Evolutionary conservation across 2,329 filamentous ascomycete species (phyloP).

Genomic region (Huntiella savannae): DNA sequence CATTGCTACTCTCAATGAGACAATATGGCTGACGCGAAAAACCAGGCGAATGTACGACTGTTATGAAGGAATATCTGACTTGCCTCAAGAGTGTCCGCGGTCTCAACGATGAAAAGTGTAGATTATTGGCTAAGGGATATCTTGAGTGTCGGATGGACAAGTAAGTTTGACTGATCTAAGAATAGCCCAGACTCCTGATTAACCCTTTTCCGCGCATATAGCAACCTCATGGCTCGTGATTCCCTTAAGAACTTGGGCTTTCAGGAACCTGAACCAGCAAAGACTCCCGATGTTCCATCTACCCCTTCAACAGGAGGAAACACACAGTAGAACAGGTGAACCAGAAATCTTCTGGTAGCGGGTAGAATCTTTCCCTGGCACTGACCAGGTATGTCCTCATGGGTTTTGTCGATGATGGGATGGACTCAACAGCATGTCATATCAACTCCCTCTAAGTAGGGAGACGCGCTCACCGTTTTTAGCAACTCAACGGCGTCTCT

Average conservation of each 20-base stretch:
- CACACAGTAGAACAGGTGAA: no score
- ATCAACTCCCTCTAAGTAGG: no score
- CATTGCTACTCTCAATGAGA: not conserved
- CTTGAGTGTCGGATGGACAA: constrained; percentile 85
- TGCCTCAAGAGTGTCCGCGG: constrained; percentile 75
- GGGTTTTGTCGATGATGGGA: no score
- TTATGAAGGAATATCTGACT: constrained; percentile 68
- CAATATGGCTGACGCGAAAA: not conserved
- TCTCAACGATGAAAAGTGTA: constrained; percentile 71
- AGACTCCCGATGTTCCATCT: no score
- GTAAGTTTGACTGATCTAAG: constrained; percentile 28
- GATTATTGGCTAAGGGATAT: constrained; percentile 72
- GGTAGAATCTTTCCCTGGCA: no score
- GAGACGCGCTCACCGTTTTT: no score
- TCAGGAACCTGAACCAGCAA: constrained; percentile 9
- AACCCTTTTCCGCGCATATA: constrained; percentile 17
- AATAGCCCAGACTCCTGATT: not conserved
- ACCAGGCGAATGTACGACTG: constrained; percentile 73
- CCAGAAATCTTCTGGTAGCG: no score
- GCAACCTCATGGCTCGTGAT: constrained; percentile 90
- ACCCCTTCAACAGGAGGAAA: no score
- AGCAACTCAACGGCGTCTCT: no score
- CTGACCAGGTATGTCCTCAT: no score
- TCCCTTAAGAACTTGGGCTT: constrained; percentile 91
- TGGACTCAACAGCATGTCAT: no score